Evolutionary conservation across 768 basidiomycete genomes (phyloP).

Genomic region (Tylopilus balloui): DNA sequence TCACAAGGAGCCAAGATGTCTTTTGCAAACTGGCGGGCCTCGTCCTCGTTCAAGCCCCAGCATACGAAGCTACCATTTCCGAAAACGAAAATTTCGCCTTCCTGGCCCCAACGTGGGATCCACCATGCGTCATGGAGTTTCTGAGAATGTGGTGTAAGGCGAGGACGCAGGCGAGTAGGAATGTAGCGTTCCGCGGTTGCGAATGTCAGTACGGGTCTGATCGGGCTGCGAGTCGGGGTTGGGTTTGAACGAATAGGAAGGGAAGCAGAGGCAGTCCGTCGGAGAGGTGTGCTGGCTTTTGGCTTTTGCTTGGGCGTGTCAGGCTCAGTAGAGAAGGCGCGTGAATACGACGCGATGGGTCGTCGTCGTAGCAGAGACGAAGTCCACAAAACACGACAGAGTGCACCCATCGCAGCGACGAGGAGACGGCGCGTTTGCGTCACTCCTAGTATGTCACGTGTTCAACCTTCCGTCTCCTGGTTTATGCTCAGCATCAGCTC

Average conservation of each 20-base stretch:
- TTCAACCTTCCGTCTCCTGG: no score
- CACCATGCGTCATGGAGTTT: constrained; percentile 75
- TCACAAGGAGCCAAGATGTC: constrained; percentile 62
- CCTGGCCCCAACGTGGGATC: constrained; percentile 65
- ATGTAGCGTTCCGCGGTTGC: constrained; percentile 81
- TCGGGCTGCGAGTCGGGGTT: constrained; percentile 77
- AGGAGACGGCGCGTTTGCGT: neutral
- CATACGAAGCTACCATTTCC: constrained; percentile 85
- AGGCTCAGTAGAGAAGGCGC: constrained; percentile 15
- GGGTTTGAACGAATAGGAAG: constrained; percentile 82
- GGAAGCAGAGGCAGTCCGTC: constrained; percentile 81
- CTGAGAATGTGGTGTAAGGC: constrained; percentile 51
- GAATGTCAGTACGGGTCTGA: constrained; percentile 73
- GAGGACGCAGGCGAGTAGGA: constrained; percentile 56
- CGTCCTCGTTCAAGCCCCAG: constrained; percentile 80
- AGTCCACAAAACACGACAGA: constrained; percentile 10
- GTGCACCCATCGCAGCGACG: constrained; percentile 14
- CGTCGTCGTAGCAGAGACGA: neutral
- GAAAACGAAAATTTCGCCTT: constrained; percentile 88
- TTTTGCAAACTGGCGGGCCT: constrained; percentile 62
- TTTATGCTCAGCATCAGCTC: no score
- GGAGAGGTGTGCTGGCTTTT: constrained; percentile 75
- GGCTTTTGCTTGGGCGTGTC: constrained; percentile 56
- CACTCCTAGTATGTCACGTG: constrained; percentile 11
- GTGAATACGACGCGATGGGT: neutral